phyloP scores from a whole-genome alignment of 768 basidiomycete genomes.

The Boletus patriciae region DNA sequence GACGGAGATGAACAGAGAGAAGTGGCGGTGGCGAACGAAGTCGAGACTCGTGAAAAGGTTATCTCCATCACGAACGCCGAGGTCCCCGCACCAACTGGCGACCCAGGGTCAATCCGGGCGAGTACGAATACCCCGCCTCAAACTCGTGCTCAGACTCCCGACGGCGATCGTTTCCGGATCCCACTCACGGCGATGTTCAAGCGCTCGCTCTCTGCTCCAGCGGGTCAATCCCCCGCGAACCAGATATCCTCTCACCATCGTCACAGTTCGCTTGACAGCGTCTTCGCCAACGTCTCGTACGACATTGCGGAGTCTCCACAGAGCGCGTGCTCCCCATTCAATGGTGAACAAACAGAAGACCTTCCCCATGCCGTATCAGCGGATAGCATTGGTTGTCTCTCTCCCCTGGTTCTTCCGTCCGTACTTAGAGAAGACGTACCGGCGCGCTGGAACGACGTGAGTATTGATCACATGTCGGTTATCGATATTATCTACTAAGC shows the following conservation, averaged over 20 bases:
- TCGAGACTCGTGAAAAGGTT: constrained; percentile 7
- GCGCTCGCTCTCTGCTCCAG: constrained; percentile 60
- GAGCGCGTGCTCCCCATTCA: constrained; percentile 10
- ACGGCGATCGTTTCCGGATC: constrained; percentile 40
- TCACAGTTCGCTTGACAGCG: constrained; percentile 29
- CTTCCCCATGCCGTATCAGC: constrained; percentile 17
- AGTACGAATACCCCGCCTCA: constrained; percentile 8
- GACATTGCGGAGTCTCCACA: constrained; percentile 27
- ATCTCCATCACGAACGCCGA: neutral
- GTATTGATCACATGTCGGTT: constrained; percentile 15
- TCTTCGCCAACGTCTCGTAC: constrained; percentile 33
- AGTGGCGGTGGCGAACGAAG: constrained; percentile 17
- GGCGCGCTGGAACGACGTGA: constrained; percentile 38
- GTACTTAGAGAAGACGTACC: constrained; percentile 29
- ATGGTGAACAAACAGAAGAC: constrained; percentile 26
- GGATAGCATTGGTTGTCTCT: constrained; percentile 29
- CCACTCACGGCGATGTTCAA: constrained; percentile 66
- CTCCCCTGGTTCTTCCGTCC: constrained; percentile 34
- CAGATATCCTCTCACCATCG: constrained; percentile 17
- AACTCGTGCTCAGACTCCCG: constrained; percentile 31
- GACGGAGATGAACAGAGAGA: constrained; percentile 29
- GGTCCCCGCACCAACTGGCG: neutral
- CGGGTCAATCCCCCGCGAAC: constrained; percentile 23
- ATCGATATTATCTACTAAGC: constrained; percentile 8
- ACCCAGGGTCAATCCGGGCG: neutral